Conservation (phyloP, 805 yeast species). For the Kuraishia molischiana region DNA sequence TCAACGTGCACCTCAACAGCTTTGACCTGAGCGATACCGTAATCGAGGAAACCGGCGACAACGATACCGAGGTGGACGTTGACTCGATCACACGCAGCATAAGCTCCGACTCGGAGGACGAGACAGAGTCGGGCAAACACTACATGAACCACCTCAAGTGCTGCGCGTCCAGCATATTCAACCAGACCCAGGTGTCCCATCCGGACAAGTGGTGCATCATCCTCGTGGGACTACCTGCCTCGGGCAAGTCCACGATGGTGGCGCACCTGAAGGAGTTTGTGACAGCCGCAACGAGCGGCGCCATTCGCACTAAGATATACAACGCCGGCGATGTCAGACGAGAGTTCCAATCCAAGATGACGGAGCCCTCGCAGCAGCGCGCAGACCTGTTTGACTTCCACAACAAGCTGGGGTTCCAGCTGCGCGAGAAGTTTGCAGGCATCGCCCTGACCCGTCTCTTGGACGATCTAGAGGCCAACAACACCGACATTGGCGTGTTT, state of each 20-base stretch:
- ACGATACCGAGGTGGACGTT: slow-evolving; percentile 1
- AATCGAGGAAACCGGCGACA: not conserved
- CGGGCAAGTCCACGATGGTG: slow-evolving; percentile 65
- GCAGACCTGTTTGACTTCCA: slow-evolving; percentile 28
- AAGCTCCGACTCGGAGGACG: not conserved
- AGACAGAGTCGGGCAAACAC: not conserved
- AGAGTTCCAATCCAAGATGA: slow-evolving; percentile 13
- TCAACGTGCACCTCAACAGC: slow-evolving; percentile 3
- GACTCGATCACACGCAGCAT: not conserved
- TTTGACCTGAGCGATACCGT: slow-evolving; percentile 3
- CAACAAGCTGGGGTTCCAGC: slow-evolving; percentile 43
- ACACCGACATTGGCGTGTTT: slow-evolving; percentile 85
- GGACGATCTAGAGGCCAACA: slow-evolving; percentile 60
- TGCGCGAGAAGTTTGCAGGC: slow-evolving; percentile 91
- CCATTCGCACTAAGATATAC: slow-evolving; percentile 22
- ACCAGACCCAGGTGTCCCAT: not conserved
- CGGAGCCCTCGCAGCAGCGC: slow-evolving; percentile 9
- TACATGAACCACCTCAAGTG: not conserved
- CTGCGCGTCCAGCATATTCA: not conserved
- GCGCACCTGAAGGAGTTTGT: slow-evolving; percentile 16
- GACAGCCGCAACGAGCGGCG: slow-evolving; percentile 6
- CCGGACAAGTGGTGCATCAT: slow-evolving; percentile 20
- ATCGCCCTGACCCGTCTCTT: slow-evolving; percentile 77
- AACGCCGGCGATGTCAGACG: slow-evolving; percentile 47
- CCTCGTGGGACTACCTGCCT: slow-evolving; percentile 82